These are phyloP conservation scores for Saturnispora serradocipensis DNA, from an alignment of 805 yeast genomes.

Conservation along the genomic window DNA sequence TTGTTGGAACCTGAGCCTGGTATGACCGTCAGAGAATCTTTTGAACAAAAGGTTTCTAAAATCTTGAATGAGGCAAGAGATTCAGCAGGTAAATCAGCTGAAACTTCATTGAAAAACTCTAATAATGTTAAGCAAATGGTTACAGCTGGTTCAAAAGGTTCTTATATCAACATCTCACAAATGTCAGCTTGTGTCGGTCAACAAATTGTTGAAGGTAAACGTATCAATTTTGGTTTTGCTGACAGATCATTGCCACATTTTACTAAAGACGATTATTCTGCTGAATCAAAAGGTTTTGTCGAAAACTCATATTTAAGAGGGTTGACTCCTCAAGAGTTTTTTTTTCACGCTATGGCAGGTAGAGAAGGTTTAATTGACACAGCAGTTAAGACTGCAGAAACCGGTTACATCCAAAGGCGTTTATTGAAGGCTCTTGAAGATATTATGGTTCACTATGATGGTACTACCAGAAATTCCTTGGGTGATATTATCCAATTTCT, in stretches of 20 bases:
- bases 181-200: conserved; percentile 99
- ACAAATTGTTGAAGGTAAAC: conserved; percentile 98
- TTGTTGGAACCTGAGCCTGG: conserved; percentile 93
- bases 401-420: conserved; percentile 98
- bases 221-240: conserved; percentile 95
- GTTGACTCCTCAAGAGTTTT: conserved; percentile 95
- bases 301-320: conserved; percentile 97
- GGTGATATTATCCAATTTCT: conserved; percentile 95
- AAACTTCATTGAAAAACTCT: conserved; percentile 84
- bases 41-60: conserved; percentile 94
- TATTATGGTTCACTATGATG: conserved; percentile 90
- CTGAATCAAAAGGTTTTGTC: conserved; percentile 96
- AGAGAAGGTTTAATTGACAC: conserved; percentile 99
- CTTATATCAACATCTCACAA: conserved; percentile 96
- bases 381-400: conserved; percentile 98
- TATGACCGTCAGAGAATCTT: conserved; percentile 98
- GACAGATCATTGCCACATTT: conserved; percentile 97
- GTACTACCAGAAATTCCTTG: conserved; percentile 93
- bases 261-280: conserved; percentile 96
- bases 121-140: conserved; percentile 99
- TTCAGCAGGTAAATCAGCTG: conserved; percentile 98
- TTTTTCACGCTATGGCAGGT: conserved; percentile 99
- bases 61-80: conserved; percentile 97
- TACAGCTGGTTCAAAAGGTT: conserved; percentile 97
- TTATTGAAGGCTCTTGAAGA: conserved; percentile 96